Base-by-base conservation (phyloP, 2,329 filamentous ascomycete genomes). In the Cladosporium halotolerans region DNA sequence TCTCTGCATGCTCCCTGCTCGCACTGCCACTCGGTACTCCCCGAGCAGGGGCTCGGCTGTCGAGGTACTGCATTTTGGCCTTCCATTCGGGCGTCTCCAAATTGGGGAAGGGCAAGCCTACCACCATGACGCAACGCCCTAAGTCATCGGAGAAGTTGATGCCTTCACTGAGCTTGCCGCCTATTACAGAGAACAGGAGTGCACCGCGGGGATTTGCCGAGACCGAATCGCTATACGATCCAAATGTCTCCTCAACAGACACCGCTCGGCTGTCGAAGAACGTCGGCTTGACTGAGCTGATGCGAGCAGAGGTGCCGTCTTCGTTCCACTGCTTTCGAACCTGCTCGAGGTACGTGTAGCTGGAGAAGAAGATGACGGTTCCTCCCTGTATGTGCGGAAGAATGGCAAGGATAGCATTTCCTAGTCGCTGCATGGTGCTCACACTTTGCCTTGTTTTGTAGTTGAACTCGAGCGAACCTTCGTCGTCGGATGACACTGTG, bases 131-230 rank as follows among this genome's bases (percentile, higher is more conserved):
- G 51, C 88, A 92, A 23, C 93, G 84, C 1, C 93, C 93, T 0
- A 99, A 82, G 3, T 80, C 78, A 71, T 99, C 91, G 0, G 89
- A 92, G 73, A 99, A 99, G 72, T 99, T 99, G 73, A 99, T 99
- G 59, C 93, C 93, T 72, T 99, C 93, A 54, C 89, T 95, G 73
- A 99, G 85, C 61, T 92, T 95, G 11, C 93, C 93, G 52, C 92
- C 92, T 2, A 99, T 86, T 3, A 99, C 91, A 51, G 89, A 91
- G 23, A 99, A 80, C 0, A 99, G 79, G 0, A 97, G 73, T 0
- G 88, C 92, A 0, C 91, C 91, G 45, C 79, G 76, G 6, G 45
- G 31, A 33, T 58, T 52, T 7, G 41, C 40, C 4, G 50, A 33
- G 36, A 97, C 84, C 3, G 85, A 83, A 19, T 79, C 71, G 7